phyloP scores from a whole-genome alignment of 179 eudicot genomes.

The Drosera spatulata region DNA sequence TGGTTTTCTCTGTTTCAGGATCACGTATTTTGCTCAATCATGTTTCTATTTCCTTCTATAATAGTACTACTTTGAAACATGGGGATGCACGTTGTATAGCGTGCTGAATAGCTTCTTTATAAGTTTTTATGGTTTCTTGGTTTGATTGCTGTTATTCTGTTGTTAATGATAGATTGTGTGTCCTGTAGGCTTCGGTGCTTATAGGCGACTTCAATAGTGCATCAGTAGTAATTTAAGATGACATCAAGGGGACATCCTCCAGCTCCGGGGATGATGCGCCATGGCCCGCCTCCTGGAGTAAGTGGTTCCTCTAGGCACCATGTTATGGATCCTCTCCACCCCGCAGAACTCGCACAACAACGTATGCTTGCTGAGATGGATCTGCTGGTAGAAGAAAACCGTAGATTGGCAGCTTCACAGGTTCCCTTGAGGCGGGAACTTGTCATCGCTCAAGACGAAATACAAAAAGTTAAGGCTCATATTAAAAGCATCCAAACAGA shows the following conservation, averaged over 20 bases:
- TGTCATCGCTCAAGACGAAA: constrained; percentile 42
- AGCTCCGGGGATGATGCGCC: constrained; percentile 47
- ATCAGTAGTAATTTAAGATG: constrained; percentile 6
- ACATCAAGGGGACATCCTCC: constrained; percentile 33
- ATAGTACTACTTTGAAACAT: too few relatives aligned
- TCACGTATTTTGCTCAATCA: too few relatives aligned
- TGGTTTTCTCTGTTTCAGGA: too few relatives aligned
- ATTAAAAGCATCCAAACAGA: constrained; percentile 62
- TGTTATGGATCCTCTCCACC: constrained; percentile 18
- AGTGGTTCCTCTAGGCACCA: constrained; percentile 23
- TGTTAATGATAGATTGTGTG: too few relatives aligned
- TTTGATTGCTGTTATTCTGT: too few relatives aligned
- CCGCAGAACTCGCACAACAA: constrained; percentile 34
- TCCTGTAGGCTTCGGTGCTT: too few relatives aligned
- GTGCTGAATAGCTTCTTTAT: too few relatives aligned
- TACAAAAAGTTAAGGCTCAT: constrained; percentile 43
- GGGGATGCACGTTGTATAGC: too few relatives aligned
- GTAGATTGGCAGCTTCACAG: constrained; percentile 44
- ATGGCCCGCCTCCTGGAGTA: constrained; percentile 40
- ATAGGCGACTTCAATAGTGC: too few relatives aligned
- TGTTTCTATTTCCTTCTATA: too few relatives aligned
- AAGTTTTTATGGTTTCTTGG: too few relatives aligned
- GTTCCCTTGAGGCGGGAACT: constrained; percentile 57
- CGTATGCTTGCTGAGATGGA: constrained; percentile 43
- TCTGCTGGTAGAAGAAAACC: constrained; percentile 48